phyloP scores from a whole-genome alignment of 495 filamentous ascomycete genomes.

The Zalerion maritima region DNA sequence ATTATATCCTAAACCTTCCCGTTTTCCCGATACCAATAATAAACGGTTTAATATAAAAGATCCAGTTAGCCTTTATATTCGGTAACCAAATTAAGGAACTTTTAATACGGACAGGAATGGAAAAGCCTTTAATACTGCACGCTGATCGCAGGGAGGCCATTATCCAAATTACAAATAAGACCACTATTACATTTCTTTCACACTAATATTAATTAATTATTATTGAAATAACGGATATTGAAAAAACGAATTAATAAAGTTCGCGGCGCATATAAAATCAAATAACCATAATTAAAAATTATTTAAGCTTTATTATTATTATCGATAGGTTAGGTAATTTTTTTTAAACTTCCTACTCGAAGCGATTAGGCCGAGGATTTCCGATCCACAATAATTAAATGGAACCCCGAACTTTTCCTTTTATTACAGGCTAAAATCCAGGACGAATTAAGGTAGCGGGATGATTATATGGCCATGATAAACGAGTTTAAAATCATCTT shows the following conservation, averaged over 20 bases:
- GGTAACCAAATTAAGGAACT: conserved; percentile 5
- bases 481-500: conserved; percentile 7
- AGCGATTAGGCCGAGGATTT: conserved; percentile 12
- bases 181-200: conserved; percentile 2
- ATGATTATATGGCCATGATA: conserved; percentile 7
- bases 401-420: conserved; percentile 9
- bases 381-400: conserved; percentile 7
- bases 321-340: conserved; percentile 9
- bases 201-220: conserved; percentile 6
- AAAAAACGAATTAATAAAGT: conserved; percentile 12
- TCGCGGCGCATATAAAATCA: conserved; percentile 9
- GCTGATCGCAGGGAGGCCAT: conserved; percentile 5
- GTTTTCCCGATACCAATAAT: conserved; percentile 6
- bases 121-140: conserved; percentile 6
- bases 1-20: conserved; percentile 3
- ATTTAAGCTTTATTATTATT: conserved; percentile 11
- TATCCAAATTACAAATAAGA: conserved; percentile 8
- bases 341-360: conserved; percentile 5
- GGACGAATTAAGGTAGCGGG: conserved; percentile 7
- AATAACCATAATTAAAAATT: conserved; percentile 8
- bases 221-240: conserved; percentile 9
- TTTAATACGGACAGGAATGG: conserved; percentile 7
- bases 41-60: conserved; percentile 8
- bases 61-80: conserved; percentile 5
- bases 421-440: conserved; percentile 7